Conservation (phyloP, 179 eudicot species). For the Sideroxylon spinosum region DNA sequence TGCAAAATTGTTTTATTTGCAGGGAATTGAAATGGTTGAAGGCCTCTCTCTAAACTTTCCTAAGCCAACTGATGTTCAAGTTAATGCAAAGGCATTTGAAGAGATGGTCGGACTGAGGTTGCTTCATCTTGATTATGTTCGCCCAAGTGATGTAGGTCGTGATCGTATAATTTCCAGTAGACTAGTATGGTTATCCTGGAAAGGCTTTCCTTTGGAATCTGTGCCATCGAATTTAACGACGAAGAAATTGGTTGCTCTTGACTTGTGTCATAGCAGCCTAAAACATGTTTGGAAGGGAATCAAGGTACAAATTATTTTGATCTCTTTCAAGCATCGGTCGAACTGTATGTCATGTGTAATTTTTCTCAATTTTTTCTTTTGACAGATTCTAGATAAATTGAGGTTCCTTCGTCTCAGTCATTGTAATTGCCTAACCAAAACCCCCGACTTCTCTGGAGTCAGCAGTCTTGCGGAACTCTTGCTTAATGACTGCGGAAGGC, state of each 20-base stretch:
- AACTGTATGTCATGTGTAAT: too few relatives aligned
- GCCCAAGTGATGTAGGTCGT: background rate
- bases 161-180: background rate
- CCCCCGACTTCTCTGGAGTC: background rate
- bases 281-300: background rate
- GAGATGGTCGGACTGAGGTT: background rate
- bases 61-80: background rate
- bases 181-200: constrained; percentile 7
- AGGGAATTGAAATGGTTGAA: too few relatives aligned
- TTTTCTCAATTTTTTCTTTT: background rate
- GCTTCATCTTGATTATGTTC: constrained; percentile 5
- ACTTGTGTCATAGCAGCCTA: background rate
- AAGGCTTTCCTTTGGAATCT: background rate
- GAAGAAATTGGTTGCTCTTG: background rate
- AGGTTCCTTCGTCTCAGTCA: background rate
- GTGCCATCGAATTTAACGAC: background rate
- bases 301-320: background rate
- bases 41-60: too few relatives aligned
- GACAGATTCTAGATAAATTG: background rate
- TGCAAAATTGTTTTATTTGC: too few relatives aligned
- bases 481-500: background rate
- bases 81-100: constrained; percentile 3
- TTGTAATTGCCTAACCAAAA: background rate
- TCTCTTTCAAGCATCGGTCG: background rate
- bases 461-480: background rate